A percentile compares a stretch with the other conserved stretches of the same genome.
These are phyloP conservation scores for Megacollybia marginata DNA, from an alignment of 768 basidiomycete species.

Conservation along the genomic window DNA sequence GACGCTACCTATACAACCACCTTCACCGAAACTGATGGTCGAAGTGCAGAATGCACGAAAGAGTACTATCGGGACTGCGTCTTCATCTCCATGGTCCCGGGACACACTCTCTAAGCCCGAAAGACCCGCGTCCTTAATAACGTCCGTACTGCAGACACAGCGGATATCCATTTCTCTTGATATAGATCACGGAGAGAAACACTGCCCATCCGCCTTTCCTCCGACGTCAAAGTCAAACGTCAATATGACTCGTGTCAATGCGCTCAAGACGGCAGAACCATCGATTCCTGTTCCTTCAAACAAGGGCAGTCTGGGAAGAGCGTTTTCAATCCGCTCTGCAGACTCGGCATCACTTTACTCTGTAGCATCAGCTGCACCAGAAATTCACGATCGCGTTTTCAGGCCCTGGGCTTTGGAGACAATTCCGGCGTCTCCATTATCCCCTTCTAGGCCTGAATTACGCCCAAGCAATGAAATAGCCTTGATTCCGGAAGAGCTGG, in stretches of 20 bases:
- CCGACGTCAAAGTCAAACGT: neutral
- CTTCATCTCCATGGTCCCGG: neutral
- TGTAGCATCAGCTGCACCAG: constrained; percentile 15
- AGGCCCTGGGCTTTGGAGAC: constrained; percentile 13
- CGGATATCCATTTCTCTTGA: neutral
- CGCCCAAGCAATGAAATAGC: neutral
- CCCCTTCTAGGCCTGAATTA: neutral
- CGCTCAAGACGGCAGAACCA: neutral
- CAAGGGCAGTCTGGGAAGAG: neutral
- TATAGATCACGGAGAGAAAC: neutral
- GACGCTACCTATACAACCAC: neutral
- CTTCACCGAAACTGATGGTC: neutral
- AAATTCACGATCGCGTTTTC: constrained; percentile 14
- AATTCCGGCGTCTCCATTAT: constrained; percentile 12
- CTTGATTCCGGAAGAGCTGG: constrained; percentile 10
- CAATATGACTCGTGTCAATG: neutral
- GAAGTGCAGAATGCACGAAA: constrained; percentile 1
- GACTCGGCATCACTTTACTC: constrained; percentile 19
- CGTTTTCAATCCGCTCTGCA: constrained; percentile 6
- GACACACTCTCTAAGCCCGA: too few species aligned
- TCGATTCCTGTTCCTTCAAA: neutral
- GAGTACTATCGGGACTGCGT: neutral
- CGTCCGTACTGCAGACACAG: neutral
- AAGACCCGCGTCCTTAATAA: neutral
- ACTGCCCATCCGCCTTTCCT: neutral